phyloP scores from a whole-genome alignment of 345 rosid genomes.

The Brassica incana region DNA sequence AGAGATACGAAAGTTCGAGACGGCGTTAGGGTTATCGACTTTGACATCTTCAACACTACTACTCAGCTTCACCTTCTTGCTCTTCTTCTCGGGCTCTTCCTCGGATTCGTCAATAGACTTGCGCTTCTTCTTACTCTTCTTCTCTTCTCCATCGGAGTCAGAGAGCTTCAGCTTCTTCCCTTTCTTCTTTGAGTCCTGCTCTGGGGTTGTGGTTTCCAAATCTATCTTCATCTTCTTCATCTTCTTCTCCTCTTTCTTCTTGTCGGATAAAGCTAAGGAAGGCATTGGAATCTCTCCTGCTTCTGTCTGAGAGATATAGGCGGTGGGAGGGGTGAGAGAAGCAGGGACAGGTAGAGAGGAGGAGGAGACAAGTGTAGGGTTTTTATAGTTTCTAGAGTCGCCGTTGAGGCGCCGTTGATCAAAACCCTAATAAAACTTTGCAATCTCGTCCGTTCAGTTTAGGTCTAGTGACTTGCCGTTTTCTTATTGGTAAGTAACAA shows the following conservation, averaged over 20 bases:
- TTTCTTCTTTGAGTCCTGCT: constrained; percentile 48
- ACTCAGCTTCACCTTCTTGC: constrained; percentile 45
- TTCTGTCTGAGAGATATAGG: constrained; percentile 15
- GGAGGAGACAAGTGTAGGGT: constrained; percentile 7
- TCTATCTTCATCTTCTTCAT: constrained; percentile 67
- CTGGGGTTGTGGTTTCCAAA: constrained; percentile 38
- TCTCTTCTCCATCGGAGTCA: constrained; percentile 41
- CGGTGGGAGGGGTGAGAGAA: constrained; percentile 2
- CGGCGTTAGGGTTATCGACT: constrained; percentile 64
- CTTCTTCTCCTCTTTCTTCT: constrained; percentile 54
- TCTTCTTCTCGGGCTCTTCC: constrained; percentile 61
- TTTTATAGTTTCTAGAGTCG: background rate
- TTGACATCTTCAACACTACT: constrained; percentile 38
- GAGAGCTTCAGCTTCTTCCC: constrained; percentile 39
- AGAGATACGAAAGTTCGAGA: constrained; percentile 73
- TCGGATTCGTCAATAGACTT: constrained; percentile 50
- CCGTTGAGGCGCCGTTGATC: background rate
- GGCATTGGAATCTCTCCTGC: constrained; percentile 54
- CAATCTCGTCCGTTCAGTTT: constrained; percentile 28
- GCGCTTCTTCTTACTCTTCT: constrained; percentile 62
- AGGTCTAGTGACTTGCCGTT: constrained; percentile 10
- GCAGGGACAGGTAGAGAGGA: constrained; percentile 29
- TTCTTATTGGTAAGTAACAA: background rate
- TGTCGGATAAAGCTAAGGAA: constrained; percentile 44
- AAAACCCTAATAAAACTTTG: background rate